Evolutionary conservation across 2,329 filamentous ascomycete species (phyloP).

Genomic region (Aspergillus alliaceus): DNA sequence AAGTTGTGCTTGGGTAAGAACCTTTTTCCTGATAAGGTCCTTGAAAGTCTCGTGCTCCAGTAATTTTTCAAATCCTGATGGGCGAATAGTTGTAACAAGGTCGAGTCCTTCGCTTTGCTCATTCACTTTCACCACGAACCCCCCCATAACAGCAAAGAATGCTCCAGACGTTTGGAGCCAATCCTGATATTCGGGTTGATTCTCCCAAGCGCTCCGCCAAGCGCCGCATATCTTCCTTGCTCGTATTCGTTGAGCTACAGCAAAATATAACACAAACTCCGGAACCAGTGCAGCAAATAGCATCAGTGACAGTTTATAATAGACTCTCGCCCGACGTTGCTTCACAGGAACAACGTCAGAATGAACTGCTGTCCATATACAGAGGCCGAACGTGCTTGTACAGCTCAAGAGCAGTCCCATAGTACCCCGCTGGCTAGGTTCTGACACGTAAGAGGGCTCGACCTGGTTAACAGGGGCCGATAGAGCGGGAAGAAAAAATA

Average conservation of each 20-base stretch:
- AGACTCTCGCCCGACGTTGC: not conserved
- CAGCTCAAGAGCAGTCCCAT: not conserved
- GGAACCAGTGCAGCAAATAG: not conserved
- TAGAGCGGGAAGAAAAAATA: no score
- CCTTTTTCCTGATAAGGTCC: not conserved
- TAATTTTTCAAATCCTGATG: not conserved
- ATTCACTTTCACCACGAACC: not conserved
- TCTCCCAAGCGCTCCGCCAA: not conserved
- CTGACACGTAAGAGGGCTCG: not conserved
- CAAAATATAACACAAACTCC: not conserved
- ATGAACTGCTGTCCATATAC: slow-evolving; percentile 4
- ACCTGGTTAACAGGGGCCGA: no score
- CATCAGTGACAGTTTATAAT: not conserved
- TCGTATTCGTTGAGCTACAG: not conserved
- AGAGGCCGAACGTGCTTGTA: not conserved
- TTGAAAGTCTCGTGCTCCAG: not conserved
- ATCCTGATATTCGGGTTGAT: not conserved
- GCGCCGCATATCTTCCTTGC: not conserved
- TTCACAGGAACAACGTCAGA: not conserved
- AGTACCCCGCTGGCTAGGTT: not conserved
- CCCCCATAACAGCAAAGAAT: slow-evolving; percentile 4
- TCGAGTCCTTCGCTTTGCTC: not conserved
- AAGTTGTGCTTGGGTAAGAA: not conserved
- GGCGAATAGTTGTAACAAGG: not conserved
- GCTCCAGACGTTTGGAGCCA: not conserved